Percentiles rank a stretch among this genome's conserved stretches.
These are phyloP conservation scores for Paraleonurus japonicus DNA, from an alignment of 257 asterid species.

Conservation along the genomic window DNA sequence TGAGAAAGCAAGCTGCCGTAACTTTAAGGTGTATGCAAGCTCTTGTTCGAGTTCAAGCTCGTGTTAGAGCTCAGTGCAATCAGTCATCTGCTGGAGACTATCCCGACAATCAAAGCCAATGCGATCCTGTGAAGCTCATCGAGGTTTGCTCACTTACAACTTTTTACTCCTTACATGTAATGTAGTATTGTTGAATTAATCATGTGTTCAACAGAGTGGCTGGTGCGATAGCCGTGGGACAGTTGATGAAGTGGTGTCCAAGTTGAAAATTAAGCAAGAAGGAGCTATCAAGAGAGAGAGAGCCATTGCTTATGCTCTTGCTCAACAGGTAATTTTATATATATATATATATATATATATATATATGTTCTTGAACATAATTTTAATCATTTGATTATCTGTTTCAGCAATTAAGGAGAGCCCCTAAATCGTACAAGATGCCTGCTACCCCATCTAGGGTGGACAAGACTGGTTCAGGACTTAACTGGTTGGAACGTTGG, in stretches of 20 bases:
- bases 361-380: not conserved
- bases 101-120: conserved; percentile 18
- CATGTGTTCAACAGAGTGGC: conserved; percentile 42
- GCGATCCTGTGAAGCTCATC: conserved; percentile 47
- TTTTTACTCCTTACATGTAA: not conserved
- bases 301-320: conserved; percentile 66
- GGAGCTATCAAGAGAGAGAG: conserved; percentile 92
- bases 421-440: conserved; percentile 34
- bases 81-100: conserved; percentile 38
- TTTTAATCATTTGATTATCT: not conserved
- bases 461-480: conserved; percentile 35
- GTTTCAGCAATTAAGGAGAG: conserved; percentile 31
- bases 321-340: conserved; percentile 54
- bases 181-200: not conserved
- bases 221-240: conserved; percentile 91
- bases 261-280: conserved; percentile 76
- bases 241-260: conserved; percentile 61
- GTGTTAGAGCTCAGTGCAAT: conserved; percentile 62
- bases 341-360: too few species aligned
- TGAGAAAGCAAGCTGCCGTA: conserved; percentile 82
- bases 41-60: conserved; percentile 77
- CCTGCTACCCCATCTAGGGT: conserved; percentile 30
- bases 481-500: conserved; percentile 78
- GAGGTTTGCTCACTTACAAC: conserved; percentile 49
- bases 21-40: conserved; percentile 93